These are phyloP conservation scores for Vitis amurensis DNA, from an alignment of 164 flowering plant genomes.

Conservation along the genomic window DNA sequence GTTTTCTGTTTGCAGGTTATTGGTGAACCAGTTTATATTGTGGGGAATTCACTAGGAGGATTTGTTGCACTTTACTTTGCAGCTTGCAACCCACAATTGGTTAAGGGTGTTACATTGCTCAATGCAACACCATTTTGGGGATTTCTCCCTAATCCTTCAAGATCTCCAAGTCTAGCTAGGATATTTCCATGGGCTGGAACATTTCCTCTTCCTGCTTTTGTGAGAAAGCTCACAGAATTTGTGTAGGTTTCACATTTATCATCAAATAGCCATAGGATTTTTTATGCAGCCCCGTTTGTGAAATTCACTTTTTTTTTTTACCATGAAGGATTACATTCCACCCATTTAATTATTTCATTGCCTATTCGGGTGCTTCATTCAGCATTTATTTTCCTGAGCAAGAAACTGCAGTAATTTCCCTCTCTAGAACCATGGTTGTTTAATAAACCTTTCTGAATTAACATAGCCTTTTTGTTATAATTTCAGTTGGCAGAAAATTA, in stretches of 20 bases:
- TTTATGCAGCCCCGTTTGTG: not conserved
- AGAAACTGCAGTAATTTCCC: not conserved
- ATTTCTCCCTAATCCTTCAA: slow-evolving; percentile 80
- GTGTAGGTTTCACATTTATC: slow-evolving; percentile 47
- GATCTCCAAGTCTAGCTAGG: slow-evolving; percentile 71
- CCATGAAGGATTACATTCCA: not conserved
- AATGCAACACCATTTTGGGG: slow-evolving; percentile 99
- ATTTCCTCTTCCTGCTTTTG: slow-evolving; percentile 77
- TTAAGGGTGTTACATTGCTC: slow-evolving; percentile 87
- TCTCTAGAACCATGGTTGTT: not conserved
- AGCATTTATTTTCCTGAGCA: not conserved
- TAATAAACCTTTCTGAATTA: not conserved
- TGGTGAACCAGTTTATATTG: slow-evolving; percentile 92
- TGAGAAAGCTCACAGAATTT: slow-evolving; percentile 62
- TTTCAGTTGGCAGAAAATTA: slow-evolving; percentile 86
- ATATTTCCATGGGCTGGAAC: slow-evolving; percentile 91
- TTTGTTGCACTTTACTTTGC: slow-evolving; percentile 88
- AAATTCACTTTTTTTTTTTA: not conserved
- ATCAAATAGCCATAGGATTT: not conserved
- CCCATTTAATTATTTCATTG: not conserved
- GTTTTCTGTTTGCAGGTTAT: slow-evolving; percentile 60
- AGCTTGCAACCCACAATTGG: slow-evolving; percentile 76
- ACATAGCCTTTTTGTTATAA: not conserved
- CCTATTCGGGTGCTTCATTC: not conserved
- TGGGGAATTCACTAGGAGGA: slow-evolving; percentile 96